These are phyloP conservation scores for Leishmania martiniquensis DNA, from an alignment of 208 protist species.

Conservation along the genomic window DNA sequence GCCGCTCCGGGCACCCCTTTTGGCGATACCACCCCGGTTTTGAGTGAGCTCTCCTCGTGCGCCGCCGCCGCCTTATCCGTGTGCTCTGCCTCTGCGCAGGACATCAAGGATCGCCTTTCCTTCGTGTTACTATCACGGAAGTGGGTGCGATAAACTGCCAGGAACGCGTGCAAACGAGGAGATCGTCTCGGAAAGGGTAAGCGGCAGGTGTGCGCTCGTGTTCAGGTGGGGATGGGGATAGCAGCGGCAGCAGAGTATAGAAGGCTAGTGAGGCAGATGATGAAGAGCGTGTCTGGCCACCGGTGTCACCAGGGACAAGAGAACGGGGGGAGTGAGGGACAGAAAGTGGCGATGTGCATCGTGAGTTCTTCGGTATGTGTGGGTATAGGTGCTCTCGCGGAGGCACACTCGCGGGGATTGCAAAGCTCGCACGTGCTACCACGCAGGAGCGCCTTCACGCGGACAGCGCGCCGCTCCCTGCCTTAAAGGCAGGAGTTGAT, in stretches of 20 bases:
- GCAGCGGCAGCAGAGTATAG: neutral
- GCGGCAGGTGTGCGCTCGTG: neutral
- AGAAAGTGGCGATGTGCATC: neutral
- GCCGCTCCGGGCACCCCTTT: neutral
- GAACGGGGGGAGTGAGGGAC: neutral
- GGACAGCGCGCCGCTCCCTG: neutral
- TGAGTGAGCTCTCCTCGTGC: neutral
- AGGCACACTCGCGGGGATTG: too few relatives aligned
- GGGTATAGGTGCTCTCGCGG: neutral
- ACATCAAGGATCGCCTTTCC: neutral
- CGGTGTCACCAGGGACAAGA: too few relatives aligned
- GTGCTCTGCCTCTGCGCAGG: neutral
- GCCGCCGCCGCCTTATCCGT: neutral
- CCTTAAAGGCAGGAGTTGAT: neutral
- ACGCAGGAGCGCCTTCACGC: neutral
- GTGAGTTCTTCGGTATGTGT: neutral
- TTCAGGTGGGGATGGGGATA: neutral
- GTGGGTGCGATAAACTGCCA: neutral
- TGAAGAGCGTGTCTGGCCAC: neutral
- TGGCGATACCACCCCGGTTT: neutral
- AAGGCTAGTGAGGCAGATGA: neutral
- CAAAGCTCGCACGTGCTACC: too few relatives aligned
- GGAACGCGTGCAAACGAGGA: neutral
- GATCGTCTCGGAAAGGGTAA: neutral
- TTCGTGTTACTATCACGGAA: neutral